Percentiles rank a stretch among this genome's conserved stretches.
Conservation (phyloP, 2,329 filamentous ascomycete species). For the Colletotrichum sp. region DNA sequence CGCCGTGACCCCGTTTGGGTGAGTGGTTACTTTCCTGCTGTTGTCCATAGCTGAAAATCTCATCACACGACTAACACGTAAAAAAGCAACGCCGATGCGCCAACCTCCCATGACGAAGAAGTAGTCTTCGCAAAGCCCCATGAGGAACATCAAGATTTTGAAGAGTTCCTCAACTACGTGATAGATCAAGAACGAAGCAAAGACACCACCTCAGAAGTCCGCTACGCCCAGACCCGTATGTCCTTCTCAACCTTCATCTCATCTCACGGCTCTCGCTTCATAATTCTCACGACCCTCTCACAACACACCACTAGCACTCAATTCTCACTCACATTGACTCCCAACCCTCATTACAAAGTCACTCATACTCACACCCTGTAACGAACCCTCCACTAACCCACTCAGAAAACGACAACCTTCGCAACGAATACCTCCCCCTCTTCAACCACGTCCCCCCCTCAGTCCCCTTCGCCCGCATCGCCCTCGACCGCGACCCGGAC, state of each 20-base stretch:
- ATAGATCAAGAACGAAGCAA: slow-evolving; percentile 36
- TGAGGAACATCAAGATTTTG: slow-evolving; percentile 69
- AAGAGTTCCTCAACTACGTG: slow-evolving; percentile 66
- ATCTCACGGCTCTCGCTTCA: neutral
- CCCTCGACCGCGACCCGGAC: slow-evolving; percentile 67
- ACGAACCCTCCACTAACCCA: neutral
- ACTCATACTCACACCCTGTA: neutral
- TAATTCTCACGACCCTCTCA: neutral
- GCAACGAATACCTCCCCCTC: slow-evolving; percentile 71
- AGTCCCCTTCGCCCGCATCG: slow-evolving; percentile 76
- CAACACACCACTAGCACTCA: neutral
- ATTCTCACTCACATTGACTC: neutral
- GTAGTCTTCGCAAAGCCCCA: slow-evolving; percentile 74
- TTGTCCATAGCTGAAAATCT: neutral
- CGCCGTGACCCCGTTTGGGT: slow-evolving; percentile 77
- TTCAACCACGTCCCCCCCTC: slow-evolving; percentile 66
- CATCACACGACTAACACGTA: neutral
- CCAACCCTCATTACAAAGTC: neutral
- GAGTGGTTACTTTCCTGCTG: slow-evolving; percentile 26
- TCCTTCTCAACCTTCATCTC: slow-evolving; percentile 3
- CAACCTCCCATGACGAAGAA: slow-evolving; percentile 41
- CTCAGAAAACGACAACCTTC: slow-evolving; percentile 80
- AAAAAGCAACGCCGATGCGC: slow-evolving; percentile 56
- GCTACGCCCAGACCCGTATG: slow-evolving; percentile 77
- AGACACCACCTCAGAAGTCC: slow-evolving; percentile 48